Evolutionary conservation across 371 early-diverging fungal genomes (phyloP), one percentile per base, ranked within the genome.

Genomic region (Parasitella parasitica): DNA sequence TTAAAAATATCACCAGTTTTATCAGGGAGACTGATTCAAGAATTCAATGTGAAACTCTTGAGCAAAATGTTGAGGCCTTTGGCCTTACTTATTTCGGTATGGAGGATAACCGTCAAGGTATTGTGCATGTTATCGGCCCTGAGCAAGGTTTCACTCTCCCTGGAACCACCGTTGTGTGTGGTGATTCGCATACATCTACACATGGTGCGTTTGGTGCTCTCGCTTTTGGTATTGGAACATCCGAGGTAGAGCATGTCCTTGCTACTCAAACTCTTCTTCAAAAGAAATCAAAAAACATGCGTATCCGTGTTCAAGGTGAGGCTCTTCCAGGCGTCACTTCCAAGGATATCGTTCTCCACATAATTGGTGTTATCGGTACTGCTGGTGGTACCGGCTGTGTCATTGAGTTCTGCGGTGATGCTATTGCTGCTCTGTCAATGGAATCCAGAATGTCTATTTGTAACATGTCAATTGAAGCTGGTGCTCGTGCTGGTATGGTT

Each of bases 401-500:
- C 26, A 84, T 89, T 76, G 89, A 89, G 55, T 87, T 86, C 61
- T 76, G 78, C 59, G 83, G 83, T 53, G 75, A 75, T 34, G 75
- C 80, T 16, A 74, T 80, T 39, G 59, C 59, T 6, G 54, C 64
- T 4, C 66, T 83, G 38, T 83, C 86, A 9, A 86, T 89, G 82
- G 87, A 89, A 59, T 81, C 86, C 7, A 71, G 89, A 59, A 89
- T 89, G 89, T 86, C 89, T 12, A 84, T 89, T 38, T 85, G 84
- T 73, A 89, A 89, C 75, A 89, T 89, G 89, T 77, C 87, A 15
- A 89, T 89, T 63, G 89, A 89, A 64, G 89, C 82, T 16, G 89
- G 89, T 59, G 89, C 89, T 35, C 82, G 89, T 57, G 86, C 89
- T 28, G 89, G 89, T 60, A 85, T 89, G 87, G 81, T 89, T 61